Evolutionary conservation across 306 rosid species (phyloP).

Genomic region (Datisca glomerata): DNA sequence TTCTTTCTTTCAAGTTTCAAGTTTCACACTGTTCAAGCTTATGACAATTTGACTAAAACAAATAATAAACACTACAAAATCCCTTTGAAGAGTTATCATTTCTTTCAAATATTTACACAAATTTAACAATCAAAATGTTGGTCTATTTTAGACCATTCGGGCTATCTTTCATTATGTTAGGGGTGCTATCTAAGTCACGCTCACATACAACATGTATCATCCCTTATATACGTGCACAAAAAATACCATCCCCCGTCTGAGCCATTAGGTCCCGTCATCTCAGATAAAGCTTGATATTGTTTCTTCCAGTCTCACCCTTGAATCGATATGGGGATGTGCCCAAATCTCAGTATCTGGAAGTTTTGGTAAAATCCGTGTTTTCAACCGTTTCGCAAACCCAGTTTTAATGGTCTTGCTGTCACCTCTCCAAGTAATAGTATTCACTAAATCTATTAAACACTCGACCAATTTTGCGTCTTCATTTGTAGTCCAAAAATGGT

Average conservation of each 20-base stretch:
- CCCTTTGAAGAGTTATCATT: too few relatives aligned
- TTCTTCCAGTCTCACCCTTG: not conserved
- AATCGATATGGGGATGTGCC: not conserved
- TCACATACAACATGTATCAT: too few relatives aligned
- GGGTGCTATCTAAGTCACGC: too few relatives aligned
- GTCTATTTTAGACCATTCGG: too few relatives aligned
- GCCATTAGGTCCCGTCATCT: not conserved
- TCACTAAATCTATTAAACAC: not conserved
- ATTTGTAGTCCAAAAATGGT: not conserved
- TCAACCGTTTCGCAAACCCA: not conserved
- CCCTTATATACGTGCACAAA: not conserved
- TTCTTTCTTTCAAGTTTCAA: too few relatives aligned
- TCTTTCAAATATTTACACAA: too few relatives aligned
- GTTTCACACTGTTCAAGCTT: too few relatives aligned
- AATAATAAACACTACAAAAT: too few relatives aligned
- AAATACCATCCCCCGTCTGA: not conserved
- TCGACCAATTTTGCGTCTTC: not conserved
- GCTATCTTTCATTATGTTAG: too few relatives aligned
- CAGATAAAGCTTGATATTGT: not conserved
- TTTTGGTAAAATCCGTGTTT: not conserved
- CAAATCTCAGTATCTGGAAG: not conserved
- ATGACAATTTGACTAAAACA: too few relatives aligned
- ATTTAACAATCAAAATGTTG: too few relatives aligned
- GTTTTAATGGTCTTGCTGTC: not conserved
- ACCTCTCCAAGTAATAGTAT: not conserved